These are phyloP conservation scores for Agrocybe pediades DNA, from an alignment of 768 basidiomycete species.

Conservation along the genomic window DNA sequence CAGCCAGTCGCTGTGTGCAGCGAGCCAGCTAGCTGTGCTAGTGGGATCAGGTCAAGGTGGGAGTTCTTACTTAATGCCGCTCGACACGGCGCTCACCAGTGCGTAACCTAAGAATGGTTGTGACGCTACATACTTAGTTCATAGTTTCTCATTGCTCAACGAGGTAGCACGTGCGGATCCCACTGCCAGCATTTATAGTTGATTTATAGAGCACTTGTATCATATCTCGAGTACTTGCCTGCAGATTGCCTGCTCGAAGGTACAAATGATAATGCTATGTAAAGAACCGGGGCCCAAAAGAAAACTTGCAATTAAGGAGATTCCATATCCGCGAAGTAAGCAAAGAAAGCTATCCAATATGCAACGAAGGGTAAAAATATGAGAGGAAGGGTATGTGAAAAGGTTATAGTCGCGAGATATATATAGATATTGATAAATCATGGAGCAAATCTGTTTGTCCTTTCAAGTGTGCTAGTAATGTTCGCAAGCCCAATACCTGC, in stretches of 20 bases:
- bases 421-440: not conserved
- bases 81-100: not conserved
- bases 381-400: not conserved
- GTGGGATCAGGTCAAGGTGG: not conserved
- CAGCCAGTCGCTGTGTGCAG: not conserved
- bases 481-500: slow-evolving; percentile 39
- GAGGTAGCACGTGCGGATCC: not conserved
- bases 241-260: no score
- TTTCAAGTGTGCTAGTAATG: slow-evolving; percentile 44
- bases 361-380: not conserved
- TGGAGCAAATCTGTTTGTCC: slow-evolving; percentile 30
- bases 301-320: no score
- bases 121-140: no score
- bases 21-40: not conserved
- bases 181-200: not conserved
- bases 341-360: not conserved
- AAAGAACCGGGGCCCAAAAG: no score
- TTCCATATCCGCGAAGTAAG: not conserved
- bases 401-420: no score
- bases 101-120: not conserved
- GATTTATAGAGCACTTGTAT: no score
- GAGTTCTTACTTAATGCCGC: not conserved
- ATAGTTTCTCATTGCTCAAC: no score
- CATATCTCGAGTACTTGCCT: no score
- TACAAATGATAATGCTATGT: no score